Conservation (phyloP, 2,329 filamentous ascomycete genomes). For the Cladosporium sp. region DNA sequence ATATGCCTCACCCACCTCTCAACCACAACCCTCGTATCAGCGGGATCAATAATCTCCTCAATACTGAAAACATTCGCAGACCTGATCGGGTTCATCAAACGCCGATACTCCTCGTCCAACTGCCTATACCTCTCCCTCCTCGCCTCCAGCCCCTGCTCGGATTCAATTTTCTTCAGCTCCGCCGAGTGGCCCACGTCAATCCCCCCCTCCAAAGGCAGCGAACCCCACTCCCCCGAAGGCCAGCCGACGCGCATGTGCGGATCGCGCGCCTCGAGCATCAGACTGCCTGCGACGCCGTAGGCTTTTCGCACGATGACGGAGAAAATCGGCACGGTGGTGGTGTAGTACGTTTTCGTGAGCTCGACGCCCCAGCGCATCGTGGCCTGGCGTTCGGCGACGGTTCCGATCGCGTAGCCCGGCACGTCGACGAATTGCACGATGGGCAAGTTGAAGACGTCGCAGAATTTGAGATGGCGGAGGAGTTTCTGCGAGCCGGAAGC, state of each 20-base stretch:
- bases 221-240: conserved; percentile 61
- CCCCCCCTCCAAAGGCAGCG: conserved; percentile 58
- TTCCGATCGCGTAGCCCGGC: conserved; percentile 61
- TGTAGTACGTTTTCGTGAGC: conserved; percentile 58
- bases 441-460: conserved; percentile 63
- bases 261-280: conserved; percentile 61
- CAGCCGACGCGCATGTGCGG: conserved; percentile 59
- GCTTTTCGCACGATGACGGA: conserved; percentile 58
- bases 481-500: conserved; percentile 59
- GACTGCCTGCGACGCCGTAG: conserved; percentile 60
- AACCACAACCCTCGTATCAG: conserved; percentile 52
- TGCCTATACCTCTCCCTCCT: conserved; percentile 50
- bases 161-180: conserved; percentile 53
- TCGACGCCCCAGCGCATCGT: conserved; percentile 63
- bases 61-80: conserved; percentile 62
- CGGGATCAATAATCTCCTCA: conserved; percentile 63
- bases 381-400: conserved; percentile 57
- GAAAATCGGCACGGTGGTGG: conserved; percentile 60
- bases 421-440: conserved; percentile 61
- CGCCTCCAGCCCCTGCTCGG: conserved; percentile 47
- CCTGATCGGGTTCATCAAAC: conserved; percentile 61
- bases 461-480: conserved; percentile 57
- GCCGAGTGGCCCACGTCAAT: conserved; percentile 61
- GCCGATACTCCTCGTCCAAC: conserved; percentile 56
- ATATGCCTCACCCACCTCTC: conserved; percentile 54